phyloP scores from a whole-genome alignment of 768 basidiomycete species.

The Tricholoma bakamatsutake region DNA sequence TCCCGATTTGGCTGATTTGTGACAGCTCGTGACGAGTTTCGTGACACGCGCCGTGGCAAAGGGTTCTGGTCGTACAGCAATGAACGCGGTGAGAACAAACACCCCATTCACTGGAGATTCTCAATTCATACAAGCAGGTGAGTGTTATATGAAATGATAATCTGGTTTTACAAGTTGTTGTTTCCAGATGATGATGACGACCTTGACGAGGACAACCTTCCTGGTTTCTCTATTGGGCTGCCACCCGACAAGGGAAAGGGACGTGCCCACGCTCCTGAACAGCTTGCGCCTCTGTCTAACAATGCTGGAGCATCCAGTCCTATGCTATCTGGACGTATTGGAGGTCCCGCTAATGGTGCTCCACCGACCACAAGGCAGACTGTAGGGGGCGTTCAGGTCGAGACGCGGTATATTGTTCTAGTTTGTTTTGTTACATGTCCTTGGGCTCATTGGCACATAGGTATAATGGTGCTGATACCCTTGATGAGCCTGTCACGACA shows the following conservation, averaged over 20 bases:
- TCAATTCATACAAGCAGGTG: conserved; percentile 82
- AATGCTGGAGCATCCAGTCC: conserved; percentile 27
- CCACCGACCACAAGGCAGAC: conserved; percentile 49
- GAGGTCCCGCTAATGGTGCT: conserved; percentile 38
- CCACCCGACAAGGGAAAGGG: conserved; percentile 67
- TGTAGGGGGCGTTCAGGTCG: conserved; percentile 82
- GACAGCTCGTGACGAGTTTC: conserved; percentile 17
- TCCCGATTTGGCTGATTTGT: conserved; percentile 24
- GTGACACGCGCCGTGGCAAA: conserved; percentile 25
- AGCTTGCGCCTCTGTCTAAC: conserved; percentile 39
- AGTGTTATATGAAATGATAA: neutral
- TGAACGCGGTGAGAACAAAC: conserved; percentile 32
- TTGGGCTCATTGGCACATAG: conserved; percentile 27
- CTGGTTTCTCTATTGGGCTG: conserved; percentile 67
- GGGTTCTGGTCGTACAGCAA: conserved; percentile 14
- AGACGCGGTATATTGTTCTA: conserved; percentile 62
- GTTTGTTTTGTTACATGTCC: neutral
- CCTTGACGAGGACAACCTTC: conserved; percentile 75
- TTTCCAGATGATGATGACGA: conserved; percentile 72
- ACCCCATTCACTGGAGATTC: conserved; percentile 59
- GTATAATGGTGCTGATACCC: conserved; percentile 78
- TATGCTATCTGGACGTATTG: conserved; percentile 67
- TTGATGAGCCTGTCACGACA: conserved; percentile 85
- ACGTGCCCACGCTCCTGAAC: conserved; percentile 52
- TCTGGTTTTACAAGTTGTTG: neutral